A percentile compares a stretch with the other conserved stretches of the same genome.
phyloP scores from a whole-genome alignment of 2,329 filamentous ascomycete species.

The Daldinia sp. region DNA sequence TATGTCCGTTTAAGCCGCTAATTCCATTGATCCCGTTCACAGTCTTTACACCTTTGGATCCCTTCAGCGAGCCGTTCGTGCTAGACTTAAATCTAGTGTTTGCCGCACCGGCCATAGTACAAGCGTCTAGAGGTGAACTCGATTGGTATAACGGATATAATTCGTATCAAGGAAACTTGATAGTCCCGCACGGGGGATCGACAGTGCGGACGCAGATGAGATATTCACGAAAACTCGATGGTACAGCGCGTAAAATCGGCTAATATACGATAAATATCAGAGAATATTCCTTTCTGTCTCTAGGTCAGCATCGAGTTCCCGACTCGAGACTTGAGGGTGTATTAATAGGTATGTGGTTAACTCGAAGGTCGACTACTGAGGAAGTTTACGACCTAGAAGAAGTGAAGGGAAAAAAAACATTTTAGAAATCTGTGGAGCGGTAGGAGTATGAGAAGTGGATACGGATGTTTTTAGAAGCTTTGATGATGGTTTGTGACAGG shows the following conservation, averaged over 20 bases:
- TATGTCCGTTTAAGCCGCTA: slow-evolving; percentile 51
- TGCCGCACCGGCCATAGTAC: slow-evolving; percentile 35
- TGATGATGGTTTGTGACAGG: slow-evolving; percentile 18
- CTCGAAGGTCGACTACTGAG: neutral
- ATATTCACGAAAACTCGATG: slow-evolving; percentile 10
- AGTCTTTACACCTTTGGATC: slow-evolving; percentile 39
- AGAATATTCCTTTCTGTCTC: slow-evolving; percentile 6
- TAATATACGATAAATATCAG: slow-evolving; percentile 6
- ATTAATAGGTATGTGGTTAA: neutral
- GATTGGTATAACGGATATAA: slow-evolving; percentile 2
- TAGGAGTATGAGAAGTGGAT: slow-evolving; percentile 13
- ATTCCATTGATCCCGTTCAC: slow-evolving; percentile 43
- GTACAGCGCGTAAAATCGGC: slow-evolving; percentile 16
- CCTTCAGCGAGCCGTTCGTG: slow-evolving; percentile 52
- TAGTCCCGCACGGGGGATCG: neutral
- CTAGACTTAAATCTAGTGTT: slow-evolving; percentile 36
- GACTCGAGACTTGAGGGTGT: neutral
- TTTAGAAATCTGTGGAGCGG: slow-evolving; percentile 2
- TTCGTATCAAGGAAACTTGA: slow-evolving; percentile 23
- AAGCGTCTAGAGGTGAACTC: slow-evolving; percentile 1
- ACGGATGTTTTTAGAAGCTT: slow-evolving; percentile 18
- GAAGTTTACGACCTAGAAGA: neutral
- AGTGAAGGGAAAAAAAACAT: neutral
- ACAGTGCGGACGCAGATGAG: neutral
- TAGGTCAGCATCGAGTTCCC: slow-evolving; percentile 23